A percentile compares a stretch with the other conserved stretches of the same genome.
These are phyloP conservation scores for Juncus inflexus DNA, from an alignment of 176 grass and related monocot species.

Conservation along the genomic window DNA sequence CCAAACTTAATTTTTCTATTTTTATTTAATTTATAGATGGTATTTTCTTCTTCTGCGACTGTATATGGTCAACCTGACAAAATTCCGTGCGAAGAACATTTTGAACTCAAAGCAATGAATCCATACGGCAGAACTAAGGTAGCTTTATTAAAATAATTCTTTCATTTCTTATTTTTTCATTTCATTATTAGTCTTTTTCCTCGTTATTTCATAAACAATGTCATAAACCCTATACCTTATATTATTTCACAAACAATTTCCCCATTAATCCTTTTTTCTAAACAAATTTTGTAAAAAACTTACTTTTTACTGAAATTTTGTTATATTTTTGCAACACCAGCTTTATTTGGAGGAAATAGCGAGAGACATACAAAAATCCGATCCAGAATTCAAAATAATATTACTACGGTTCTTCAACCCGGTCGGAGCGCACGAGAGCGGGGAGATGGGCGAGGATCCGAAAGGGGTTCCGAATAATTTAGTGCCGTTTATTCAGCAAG, in stretches of 20 bases:
- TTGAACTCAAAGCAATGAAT: conserved; percentile 59
- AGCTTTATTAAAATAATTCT: background rate
- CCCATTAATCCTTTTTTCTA: no score
- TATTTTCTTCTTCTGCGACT: conserved; percentile 84
- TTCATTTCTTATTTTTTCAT: background rate
- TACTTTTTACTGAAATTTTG: no score
- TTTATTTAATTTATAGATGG: conserved; percentile 33
- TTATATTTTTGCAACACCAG: conserved; percentile 16
- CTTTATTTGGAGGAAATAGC: conserved; percentile 84
- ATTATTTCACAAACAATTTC: no score
- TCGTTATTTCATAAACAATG: no score
- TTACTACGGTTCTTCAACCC: conserved; percentile 90
- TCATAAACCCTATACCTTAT: no score
- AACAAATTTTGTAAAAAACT: no score
- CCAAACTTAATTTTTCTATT: background rate
- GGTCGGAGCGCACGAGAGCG: conserved; percentile 79
- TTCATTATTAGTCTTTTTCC: background rate
- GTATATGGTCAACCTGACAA: conserved; percentile 81
- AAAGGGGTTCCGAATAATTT: conserved; percentile 90
- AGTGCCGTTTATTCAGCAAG: conserved; percentile 93
- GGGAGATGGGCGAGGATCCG: conserved; percentile 84
- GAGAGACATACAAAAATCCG: conserved; percentile 58
- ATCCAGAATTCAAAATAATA: conserved; percentile 66
- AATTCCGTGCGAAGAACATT: conserved; percentile 73
- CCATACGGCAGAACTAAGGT: conserved; percentile 96